These are phyloP conservation scores for Bretziella fagacearum DNA, from an alignment of 2,329 filamentous ascomycete species.

Conservation along the genomic window DNA sequence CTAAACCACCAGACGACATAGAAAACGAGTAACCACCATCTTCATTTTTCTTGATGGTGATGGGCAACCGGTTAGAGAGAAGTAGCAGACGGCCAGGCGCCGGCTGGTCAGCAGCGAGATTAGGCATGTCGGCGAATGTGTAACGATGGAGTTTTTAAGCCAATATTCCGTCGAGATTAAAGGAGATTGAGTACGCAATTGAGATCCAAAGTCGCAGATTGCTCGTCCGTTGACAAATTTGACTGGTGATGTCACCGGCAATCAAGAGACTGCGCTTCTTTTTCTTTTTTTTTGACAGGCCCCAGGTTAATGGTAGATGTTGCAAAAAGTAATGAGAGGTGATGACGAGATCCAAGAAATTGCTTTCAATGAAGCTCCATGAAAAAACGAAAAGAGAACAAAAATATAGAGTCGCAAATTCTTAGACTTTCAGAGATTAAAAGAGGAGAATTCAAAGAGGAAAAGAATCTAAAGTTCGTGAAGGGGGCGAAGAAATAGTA, in stretches of 20 bases:
- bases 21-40: conserved; percentile 86
- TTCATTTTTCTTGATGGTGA: conserved; percentile 87
- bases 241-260: conserved; percentile 1
- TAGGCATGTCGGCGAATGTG: conserved; percentile 22
- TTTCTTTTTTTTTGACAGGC: neutral
- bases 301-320: neutral
- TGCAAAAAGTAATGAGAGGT: neutral
- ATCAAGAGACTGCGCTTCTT: neutral
- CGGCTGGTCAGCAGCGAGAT: conserved; percentile 22
- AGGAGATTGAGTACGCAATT: neutral
- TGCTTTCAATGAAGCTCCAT: too few relatives aligned
- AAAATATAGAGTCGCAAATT: neutral
- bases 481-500: neutral
- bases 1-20: conserved; percentile 92
- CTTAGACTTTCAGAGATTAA: neutral
- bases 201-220: neutral
- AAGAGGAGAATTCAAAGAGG: neutral
- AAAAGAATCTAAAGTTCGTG: neutral
- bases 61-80: conserved; percentile 85
- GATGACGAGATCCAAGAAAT: neutral
- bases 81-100: conserved; percentile 49
- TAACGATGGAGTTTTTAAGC: neutral
- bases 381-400: neutral
- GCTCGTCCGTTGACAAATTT: neutral
- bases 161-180: neutral